A percentile compares a stretch with the other conserved stretches of the same genome.
phyloP scores from a whole-genome alignment of 176 grass and related monocot species.

The bread wheat (Triticum aestivum) region IWGSC_CS_RefSeq_v2.1 NC_057808.1:546877805-546878304 shows the following conservation, averaged over 20 bases:
- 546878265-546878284: background rate
- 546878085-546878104: background rate
- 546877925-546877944: background rate
- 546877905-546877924: background rate
- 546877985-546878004: too few species aligned
- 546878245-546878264: background rate
- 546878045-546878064: background rate
- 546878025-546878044: background rate
- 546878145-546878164: background rate
- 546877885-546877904: background rate
- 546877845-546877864: background rate
- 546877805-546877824: too few species aligned
- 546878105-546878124: background rate
- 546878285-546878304: background rate
- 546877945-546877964: background rate
- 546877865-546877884: background rate
- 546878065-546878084: background rate
- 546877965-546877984: too few species aligned
- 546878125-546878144: background rate
- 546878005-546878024: too few species aligned
- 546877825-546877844: background rate
- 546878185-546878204: background rate
- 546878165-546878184: background rate
- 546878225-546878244: background rate
- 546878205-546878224: background rate